Evolutionary conservation across 2,329 filamentous ascomycete genomes (phyloP).

Genomic region (Calonectria multiphialidica): DNA sequence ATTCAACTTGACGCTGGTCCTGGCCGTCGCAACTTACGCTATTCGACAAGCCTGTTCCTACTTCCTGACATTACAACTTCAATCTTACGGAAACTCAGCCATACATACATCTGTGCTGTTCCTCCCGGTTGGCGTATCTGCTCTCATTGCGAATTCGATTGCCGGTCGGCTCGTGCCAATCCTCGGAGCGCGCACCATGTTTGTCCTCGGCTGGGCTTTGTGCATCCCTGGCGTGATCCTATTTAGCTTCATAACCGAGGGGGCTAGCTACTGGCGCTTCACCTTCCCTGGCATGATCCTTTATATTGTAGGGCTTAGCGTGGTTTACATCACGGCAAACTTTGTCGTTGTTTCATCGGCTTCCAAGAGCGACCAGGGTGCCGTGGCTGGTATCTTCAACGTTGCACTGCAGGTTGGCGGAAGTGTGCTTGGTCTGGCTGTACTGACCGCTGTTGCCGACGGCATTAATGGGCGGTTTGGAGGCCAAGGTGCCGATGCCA

Average conservation of each 20-base stretch:
- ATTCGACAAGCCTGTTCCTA: not conserved
- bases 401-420: slow-evolving; percentile 7
- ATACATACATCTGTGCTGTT: not conserved
- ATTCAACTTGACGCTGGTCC: not conserved
- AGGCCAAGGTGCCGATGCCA: not conserved
- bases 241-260: slow-evolving; percentile 1
- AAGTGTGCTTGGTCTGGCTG: not conserved
- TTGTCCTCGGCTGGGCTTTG: not conserved
- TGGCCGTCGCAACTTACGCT: not conserved
- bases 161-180: not conserved
- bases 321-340: slow-evolving; percentile 1
- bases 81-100: not conserved
- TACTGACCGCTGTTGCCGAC: not conserved
- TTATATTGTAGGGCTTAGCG: slow-evolving; percentile 5
- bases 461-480: not conserved
- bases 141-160: not conserved
- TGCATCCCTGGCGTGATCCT: not conserved
- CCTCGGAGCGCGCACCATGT: not conserved
- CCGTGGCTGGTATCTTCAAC: not conserved
- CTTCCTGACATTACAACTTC: not conserved
- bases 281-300: slow-evolving; percentile 5
- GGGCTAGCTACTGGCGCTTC: slow-evolving; percentile 1
- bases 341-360: slow-evolving; percentile 6
- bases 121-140: not conserved
- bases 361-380: slow-evolving; percentile 6